Evolutionary conservation across 2,329 filamentous ascomycete genomes (phyloP), one percentile per base, ranked within the genome.

Genomic region (Colletotrichum acutatum): DNA sequence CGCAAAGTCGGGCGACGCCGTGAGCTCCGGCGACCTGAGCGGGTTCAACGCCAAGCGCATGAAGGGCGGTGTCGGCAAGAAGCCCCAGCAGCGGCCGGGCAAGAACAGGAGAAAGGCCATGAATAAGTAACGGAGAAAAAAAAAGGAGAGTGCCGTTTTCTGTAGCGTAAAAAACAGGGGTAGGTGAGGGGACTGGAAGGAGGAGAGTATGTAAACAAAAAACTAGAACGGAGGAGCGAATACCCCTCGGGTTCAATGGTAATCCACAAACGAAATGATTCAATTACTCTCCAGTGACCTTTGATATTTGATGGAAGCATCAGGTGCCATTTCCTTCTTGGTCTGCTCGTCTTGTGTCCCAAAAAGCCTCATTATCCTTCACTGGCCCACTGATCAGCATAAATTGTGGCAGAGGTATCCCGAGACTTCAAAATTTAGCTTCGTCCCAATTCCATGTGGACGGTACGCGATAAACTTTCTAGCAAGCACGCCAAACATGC

Each of bases 1-100:
- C 81, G 84, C 89, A 69, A 99, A 99, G 90, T 98, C 95, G 74
- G 95, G 95, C 77, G 95, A 98, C 83, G 95, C 95, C 61, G 81
- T 89, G 74, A 97, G 94, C 76, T 95, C 92, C 59, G 92, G 90
- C 74, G 97, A 99, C 82, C 85, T 97, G 77, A 90, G 90, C 74
- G 91, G 90, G 1, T 98, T 97, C 86, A 95, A 92, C 67, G 89
- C 88, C 49, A 95, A 92, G 87, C 93, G 91, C 84, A 98, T 98
- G 94, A 98, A 97, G 88, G 88, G 85, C 19, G 79, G 82, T 22
- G 77, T 75, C 58, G 82, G 79, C 76, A 76, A 78, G 30, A 76
- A 79, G 69, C 86, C 86, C 80, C 78, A 81, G 42, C 77, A 84
- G 74, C 80, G 88, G 74, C 81, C 84, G 28, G 88, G 89, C 32